Evolutionary conservation across 2,329 filamentous ascomycete genomes (phyloP).

Genomic region (Celoporthe dispersa): DNA sequence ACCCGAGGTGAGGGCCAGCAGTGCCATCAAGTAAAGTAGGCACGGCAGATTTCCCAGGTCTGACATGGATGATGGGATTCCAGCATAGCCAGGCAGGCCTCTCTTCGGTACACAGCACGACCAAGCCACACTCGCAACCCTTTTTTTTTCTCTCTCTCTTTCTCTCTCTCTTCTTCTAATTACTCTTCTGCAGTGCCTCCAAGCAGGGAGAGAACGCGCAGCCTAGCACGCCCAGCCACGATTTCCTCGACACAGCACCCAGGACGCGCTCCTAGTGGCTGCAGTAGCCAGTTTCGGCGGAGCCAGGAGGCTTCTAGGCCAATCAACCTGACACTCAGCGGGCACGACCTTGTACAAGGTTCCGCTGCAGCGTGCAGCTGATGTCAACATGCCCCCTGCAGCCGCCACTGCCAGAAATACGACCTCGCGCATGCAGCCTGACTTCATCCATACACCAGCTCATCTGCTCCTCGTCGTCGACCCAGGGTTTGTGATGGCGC

Average conservation of each 20-base stretch:
- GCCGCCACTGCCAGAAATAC: neutral
- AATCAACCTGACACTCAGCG: slow-evolving; percentile 10
- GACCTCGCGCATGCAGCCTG: neutral
- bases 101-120: neutral
- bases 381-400: slow-evolving; percentile 12
- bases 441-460: neutral
- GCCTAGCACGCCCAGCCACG: slow-evolving; percentile 14
- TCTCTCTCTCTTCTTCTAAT: neutral
- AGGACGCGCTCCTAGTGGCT: slow-evolving; percentile 2
- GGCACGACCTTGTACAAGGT: slow-evolving; percentile 2
- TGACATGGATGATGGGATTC: slow-evolving; percentile 11
- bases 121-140: slow-evolving; percentile 10
- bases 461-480: neutral
- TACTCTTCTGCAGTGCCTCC: too few species aligned
- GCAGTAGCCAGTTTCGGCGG: neutral
- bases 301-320: neutral
- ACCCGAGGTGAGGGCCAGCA: neutral
- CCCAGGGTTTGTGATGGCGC: neutral
- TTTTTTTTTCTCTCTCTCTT: neutral
- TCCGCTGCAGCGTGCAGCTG: slow-evolving; percentile 4
- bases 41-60: neutral
- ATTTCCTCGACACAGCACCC: too few species aligned
- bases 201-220: neutral
- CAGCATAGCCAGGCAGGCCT: neutral
- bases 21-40: neutral